A percentile compares a stretch with the other conserved stretches of the same genome.
Conservation (phyloP, 2,329 filamentous ascomycete species). For the Fusarium hainanense region DNA sequence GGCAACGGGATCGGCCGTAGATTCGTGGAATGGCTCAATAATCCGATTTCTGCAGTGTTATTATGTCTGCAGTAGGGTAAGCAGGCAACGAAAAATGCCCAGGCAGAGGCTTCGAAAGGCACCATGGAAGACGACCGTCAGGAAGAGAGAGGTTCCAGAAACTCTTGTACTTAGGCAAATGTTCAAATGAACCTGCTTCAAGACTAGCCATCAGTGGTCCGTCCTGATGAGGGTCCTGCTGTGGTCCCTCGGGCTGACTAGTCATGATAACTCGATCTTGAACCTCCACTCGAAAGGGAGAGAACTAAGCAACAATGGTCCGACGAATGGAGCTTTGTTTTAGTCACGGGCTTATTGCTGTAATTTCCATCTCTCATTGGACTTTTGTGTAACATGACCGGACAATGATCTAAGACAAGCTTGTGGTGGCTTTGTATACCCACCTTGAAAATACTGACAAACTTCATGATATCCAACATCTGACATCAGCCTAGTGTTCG, state of each 20-base stretch:
- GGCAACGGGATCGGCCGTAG: background rate
- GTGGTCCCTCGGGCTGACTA: conserved; percentile 8
- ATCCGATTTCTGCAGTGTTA: background rate
- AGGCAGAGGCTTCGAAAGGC: background rate
- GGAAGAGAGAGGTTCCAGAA: background rate
- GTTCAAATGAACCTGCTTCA: background rate
- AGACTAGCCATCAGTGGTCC: background rate
- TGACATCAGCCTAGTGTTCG: conserved; percentile 7
- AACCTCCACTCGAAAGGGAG: conserved; percentile 13
- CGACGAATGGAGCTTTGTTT: background rate
- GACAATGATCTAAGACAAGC: conserved; percentile 13
- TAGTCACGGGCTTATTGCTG: background rate
- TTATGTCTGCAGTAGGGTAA: background rate
- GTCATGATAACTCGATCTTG: conserved; percentile 1
- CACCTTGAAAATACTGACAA: conserved; percentile 24
- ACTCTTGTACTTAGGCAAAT: background rate
- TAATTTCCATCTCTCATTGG: background rate
- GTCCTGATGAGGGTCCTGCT: background rate
- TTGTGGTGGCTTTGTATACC: conserved; percentile 1
- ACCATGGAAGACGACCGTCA: background rate
- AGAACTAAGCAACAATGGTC: background rate
- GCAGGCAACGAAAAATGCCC: background rate
- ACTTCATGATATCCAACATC: conserved; percentile 24
- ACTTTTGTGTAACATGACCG: background rate
- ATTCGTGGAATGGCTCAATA: background rate